Evolutionary conservation across 2,329 filamentous ascomycete species (phyloP).

Genomic region (Colletotrichum scovillei): DNA sequence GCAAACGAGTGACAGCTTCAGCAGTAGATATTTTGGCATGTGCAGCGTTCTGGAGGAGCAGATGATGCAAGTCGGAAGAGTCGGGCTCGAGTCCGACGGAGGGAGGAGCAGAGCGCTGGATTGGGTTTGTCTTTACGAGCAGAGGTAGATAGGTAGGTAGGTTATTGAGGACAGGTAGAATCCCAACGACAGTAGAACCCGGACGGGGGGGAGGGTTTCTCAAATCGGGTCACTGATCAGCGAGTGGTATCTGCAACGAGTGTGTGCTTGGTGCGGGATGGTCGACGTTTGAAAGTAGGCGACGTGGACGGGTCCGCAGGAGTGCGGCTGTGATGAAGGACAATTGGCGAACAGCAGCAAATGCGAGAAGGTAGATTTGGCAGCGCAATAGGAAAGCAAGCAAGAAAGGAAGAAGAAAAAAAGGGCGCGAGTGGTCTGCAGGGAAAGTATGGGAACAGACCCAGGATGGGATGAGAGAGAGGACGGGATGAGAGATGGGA

Average conservation of each 20-base stretch:
- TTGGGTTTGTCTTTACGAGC: neutral
- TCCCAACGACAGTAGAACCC: neutral
- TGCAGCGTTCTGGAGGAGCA: neutral
- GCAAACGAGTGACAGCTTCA: slow-evolving; percentile 4
- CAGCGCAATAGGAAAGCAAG: neutral
- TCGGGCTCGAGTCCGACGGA: neutral
- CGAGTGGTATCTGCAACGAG: slow-evolving; percentile 13
- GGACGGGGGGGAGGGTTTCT: neutral
- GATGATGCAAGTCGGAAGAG: neutral
- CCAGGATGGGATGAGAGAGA: neutral
- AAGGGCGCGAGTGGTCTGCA: neutral
- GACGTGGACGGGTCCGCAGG: neutral
- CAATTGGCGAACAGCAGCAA: neutral
- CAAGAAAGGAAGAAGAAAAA: neutral
- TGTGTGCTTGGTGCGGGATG: neutral
- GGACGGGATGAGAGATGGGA: neutral
- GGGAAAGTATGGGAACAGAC: neutral
- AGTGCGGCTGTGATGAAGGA: neutral
- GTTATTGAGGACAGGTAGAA: neutral
- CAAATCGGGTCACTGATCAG: slow-evolving; percentile 15
- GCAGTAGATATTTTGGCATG: neutral
- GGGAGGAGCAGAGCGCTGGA: neutral
- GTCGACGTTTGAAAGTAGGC: neutral
- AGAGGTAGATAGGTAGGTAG: neutral
- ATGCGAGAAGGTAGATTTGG: neutral